Evolutionary conservation across 1,284 basidiomycete genomes (phyloP).

Genomic region (Sparassis latifolia): DNA sequence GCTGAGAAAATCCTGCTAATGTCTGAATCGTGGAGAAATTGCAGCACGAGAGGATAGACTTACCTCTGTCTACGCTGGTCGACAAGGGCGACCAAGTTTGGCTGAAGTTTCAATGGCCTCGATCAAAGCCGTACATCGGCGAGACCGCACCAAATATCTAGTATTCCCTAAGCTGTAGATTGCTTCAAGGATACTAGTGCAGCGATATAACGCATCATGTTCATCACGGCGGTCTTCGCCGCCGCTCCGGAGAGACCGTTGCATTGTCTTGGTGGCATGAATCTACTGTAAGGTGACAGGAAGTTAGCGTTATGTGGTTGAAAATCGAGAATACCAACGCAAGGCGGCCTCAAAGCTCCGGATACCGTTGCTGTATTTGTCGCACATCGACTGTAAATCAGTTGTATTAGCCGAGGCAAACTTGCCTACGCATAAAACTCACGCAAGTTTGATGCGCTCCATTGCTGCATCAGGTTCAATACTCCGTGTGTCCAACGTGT

Average conservation of each 20-base stretch:
- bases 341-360: slow-evolving; percentile 46
- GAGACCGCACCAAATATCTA: slow-evolving; percentile 10
- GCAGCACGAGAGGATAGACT: too few species aligned
- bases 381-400: background rate
- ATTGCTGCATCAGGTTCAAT: slow-evolving; percentile 32
- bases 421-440: slow-evolving; percentile 5
- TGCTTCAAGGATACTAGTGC: background rate
- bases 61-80: slow-evolving; percentile 31
- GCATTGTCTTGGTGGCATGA: slow-evolving; percentile 44
- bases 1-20: slow-evolving; percentile 39
- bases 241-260: slow-evolving; percentile 52
- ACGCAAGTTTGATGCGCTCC: slow-evolving; percentile 33
- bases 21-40: too few species aligned
- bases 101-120: slow-evolving; percentile 8
- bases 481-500: slow-evolving; percentile 31
- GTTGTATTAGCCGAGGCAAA: background rate
- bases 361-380: slow-evolving; percentile 35
- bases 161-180: background rate
- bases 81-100: slow-evolving; percentile 26
- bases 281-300: slow-evolving; percentile 13
- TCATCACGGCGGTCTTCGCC: slow-evolving; percentile 49
- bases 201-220: slow-evolving; percentile 50
- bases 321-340: slow-evolving; percentile 19
- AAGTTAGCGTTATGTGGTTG: background rate
- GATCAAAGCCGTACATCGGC: slow-evolving; percentile 35